Percentiles rank a stretch among this genome's conserved stretches.
These are phyloP conservation scores for Silene coronaria DNA, from an alignment of 179 eudicot species.

Conservation along the genomic window DNA sequence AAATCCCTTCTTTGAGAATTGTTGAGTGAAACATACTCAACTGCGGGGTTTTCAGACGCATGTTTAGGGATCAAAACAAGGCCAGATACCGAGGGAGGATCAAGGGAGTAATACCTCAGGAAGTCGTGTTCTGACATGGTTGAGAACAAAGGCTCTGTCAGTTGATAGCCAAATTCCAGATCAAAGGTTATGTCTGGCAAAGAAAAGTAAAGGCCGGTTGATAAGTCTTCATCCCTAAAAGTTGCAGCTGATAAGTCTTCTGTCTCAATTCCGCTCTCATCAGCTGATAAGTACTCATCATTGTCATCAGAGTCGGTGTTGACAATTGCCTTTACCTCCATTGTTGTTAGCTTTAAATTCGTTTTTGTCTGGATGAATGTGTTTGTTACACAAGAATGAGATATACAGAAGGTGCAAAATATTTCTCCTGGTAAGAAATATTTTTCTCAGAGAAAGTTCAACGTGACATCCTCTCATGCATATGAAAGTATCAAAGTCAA, in stretches of 20 bases:
- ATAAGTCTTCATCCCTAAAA: constrained; percentile 20
- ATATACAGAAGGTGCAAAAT: not conserved
- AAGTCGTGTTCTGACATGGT: constrained; percentile 21
- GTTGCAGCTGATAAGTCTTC: constrained; percentile 10
- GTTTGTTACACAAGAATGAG: not conserved
- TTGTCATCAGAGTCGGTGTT: constrained; percentile 4
- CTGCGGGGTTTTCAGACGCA: not conserved
- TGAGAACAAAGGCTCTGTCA: constrained; percentile 21
- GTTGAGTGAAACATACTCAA: constrained; percentile 22
- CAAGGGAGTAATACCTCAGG: constrained; percentile 11
- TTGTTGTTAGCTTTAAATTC: not conserved
- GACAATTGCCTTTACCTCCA: constrained; percentile 2
- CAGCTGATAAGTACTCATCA: constrained; percentile 22
- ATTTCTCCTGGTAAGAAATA: not conserved
- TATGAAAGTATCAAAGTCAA: constrained; percentile 5
- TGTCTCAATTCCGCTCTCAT: constrained; percentile 7
- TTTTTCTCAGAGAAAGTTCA: not conserved
- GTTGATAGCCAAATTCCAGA: constrained; percentile 16
- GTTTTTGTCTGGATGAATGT: not conserved
- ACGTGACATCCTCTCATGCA: constrained; percentile 12
- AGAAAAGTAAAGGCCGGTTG: constrained; percentile 18
- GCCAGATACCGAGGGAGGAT: constrained; percentile 20
- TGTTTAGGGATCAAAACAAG: constrained; percentile 25
- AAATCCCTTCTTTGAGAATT: not conserved
- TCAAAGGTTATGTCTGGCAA: constrained; percentile 22